phyloP scores from a whole-genome alignment of 345 rosid species.

The Hibiscus tridactylites region DNA sequence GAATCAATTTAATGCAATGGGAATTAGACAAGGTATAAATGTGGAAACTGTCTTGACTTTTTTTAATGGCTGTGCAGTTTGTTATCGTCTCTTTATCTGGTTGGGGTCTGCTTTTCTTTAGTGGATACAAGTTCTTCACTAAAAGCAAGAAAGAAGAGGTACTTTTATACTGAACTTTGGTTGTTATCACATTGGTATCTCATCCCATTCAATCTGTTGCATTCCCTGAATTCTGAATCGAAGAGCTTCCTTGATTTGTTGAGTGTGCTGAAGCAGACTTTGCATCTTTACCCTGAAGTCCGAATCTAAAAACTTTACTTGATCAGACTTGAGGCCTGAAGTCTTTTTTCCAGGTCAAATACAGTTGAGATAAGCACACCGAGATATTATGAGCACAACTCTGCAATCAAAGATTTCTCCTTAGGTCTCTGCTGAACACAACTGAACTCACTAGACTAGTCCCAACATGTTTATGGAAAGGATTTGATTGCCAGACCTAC shows the following conservation, averaged over 20 bases:
- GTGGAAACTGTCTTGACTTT: background rate
- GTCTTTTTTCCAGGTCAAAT: no score
- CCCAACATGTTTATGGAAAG: background rate
- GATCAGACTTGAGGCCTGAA: background rate
- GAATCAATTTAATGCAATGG: background rate
- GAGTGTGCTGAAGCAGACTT: background rate
- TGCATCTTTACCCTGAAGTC: background rate
- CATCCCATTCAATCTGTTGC: background rate
- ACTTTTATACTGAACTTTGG: background rate
- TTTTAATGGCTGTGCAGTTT: conserved; percentile 36
- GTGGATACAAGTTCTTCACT: conserved; percentile 45
- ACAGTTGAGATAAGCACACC: no score
- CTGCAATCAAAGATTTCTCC: no score
- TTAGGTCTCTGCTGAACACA: background rate
- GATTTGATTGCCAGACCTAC: background rate
- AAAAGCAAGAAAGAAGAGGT: conserved; percentile 50
- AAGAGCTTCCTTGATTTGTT: background rate
- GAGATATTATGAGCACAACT: no score
- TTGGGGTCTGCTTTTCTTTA: conserved; percentile 49
- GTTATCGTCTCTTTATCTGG: conserved; percentile 60
- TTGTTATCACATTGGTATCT: background rate
- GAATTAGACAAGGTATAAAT: background rate
- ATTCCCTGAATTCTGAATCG: background rate
- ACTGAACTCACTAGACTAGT: background rate
- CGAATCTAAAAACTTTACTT: background rate